A percentile compares a stretch with the other conserved stretches of the same genome.
These are phyloP conservation scores for Cercospora nicotianae DNA, from an alignment of 2,329 filamentous ascomycete species.

Conservation along the genomic window DNA sequence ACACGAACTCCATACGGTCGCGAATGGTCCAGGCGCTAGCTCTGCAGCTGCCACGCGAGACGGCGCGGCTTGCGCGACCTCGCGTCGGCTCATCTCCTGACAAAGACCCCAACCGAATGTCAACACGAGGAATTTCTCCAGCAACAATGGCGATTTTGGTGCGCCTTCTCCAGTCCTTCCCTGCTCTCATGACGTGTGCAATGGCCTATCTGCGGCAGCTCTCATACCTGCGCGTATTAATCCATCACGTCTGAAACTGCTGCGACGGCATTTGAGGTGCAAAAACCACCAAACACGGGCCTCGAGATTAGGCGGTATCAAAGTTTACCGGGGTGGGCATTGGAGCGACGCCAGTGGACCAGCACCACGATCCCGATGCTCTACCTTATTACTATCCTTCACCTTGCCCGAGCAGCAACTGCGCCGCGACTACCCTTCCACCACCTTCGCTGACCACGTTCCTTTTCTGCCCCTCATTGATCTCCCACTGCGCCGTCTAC, in stretches of 20 bases:
- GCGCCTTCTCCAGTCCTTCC: neutral
- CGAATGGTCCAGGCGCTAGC: neutral
- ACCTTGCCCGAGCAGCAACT: neutral
- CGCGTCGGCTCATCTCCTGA: conserved; percentile 8
- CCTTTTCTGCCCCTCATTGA: neutral
- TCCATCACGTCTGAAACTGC: conserved; percentile 1
- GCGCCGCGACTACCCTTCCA: neutral
- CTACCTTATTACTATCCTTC: conserved; percentile 8
- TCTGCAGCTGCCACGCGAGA: conserved; percentile 9
- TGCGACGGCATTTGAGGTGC: neutral
- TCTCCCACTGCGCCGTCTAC: neutral
- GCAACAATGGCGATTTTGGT: neutral
- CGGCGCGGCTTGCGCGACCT: neutral
- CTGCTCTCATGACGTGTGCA: neutral
- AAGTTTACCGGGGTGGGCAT: conserved; percentile 20
- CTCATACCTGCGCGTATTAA: neutral
- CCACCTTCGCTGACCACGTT: neutral
- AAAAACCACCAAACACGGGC: conserved; percentile 6
- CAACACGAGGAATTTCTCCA: neutral
- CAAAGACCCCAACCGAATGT: neutral
- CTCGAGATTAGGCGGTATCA: conserved; percentile 16
- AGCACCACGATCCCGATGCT: conserved; percentile 8
- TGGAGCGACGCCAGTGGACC: conserved; percentile 15
- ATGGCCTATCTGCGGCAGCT: neutral
- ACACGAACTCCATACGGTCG: neutral